Percentiles rank a stretch among this genome's conserved stretches.
These are phyloP conservation scores for Oenanthe javanica DNA, from an alignment of 140 eudicot species.

Conservation along the genomic window DNA sequence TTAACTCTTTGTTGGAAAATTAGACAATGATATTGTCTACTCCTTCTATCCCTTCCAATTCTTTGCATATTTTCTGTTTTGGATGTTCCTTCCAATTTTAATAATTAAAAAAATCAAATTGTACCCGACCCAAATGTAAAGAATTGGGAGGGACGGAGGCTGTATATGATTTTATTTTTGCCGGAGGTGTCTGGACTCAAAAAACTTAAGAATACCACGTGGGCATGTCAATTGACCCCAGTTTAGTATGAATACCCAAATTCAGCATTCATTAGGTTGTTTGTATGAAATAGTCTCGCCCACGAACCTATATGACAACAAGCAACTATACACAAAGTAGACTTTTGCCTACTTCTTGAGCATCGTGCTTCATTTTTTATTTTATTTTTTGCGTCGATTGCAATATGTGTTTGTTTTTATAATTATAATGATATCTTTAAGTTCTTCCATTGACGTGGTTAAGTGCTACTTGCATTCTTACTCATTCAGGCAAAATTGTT, in stretches of 20 bases:
- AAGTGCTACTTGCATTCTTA: background rate
- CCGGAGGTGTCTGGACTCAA: no score
- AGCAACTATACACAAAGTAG: background rate
- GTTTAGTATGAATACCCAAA: background rate
- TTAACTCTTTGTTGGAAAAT: no score
- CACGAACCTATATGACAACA: background rate
- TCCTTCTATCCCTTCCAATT: no score
- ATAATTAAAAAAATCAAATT: no score
- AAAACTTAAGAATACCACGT: background rate
- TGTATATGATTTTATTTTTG: no score
- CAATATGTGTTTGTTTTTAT: background rate
- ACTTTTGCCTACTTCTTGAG: background rate
- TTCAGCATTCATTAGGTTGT: background rate
- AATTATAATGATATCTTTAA: background rate
- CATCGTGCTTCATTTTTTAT: background rate
- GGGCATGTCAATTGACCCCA: background rate
- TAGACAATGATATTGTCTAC: no score
- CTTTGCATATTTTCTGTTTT: no score
- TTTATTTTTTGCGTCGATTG: no score
- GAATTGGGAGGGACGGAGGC: no score
- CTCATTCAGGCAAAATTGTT: constrained; percentile 61
- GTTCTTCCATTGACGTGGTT: background rate
- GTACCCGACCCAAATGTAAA: no score
- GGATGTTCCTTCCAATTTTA: no score
- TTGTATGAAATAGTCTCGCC: background rate